Evolutionary conservation across 805 yeast species (phyloP).

Genomic region (Lachancea sp.): DNA sequence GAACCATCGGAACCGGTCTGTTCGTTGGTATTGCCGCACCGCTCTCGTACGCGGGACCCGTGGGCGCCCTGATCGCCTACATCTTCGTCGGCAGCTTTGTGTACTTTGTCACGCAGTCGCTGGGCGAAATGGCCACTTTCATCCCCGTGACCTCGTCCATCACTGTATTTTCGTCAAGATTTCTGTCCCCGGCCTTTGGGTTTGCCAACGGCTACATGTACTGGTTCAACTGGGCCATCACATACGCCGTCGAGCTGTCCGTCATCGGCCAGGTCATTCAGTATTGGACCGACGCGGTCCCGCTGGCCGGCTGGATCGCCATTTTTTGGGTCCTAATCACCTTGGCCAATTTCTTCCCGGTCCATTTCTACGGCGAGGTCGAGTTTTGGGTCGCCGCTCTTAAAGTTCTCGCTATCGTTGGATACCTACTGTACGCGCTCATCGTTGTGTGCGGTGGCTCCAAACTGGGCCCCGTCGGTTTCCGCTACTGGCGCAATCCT

Average conservation of each 20-base stretch:
- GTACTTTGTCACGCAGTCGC: constrained; percentile 54
- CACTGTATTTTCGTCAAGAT: constrained; percentile 56
- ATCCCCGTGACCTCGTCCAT: constrained; percentile 60
- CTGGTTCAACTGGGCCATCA: constrained; percentile 70
- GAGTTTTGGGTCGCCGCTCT: constrained; percentile 52
- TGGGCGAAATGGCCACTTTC: constrained; percentile 72
- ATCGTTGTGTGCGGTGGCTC: constrained; percentile 55
- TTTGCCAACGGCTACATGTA: constrained; percentile 65
- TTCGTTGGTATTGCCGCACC: constrained; percentile 58
- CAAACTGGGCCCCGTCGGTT: constrained; percentile 50
- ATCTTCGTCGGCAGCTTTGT: constrained; percentile 57
- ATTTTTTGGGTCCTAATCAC: constrained; percentile 45
- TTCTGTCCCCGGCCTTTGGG: constrained; percentile 58
- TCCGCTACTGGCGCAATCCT: constrained; percentile 60
- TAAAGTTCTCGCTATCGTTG: constrained; percentile 49
- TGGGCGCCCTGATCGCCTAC: constrained; percentile 52
- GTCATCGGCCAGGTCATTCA: constrained; percentile 50
- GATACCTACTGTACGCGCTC: constrained; percentile 48
- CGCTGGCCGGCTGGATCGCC: constrained; percentile 56
- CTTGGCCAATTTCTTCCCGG: constrained; percentile 45
- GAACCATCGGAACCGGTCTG: constrained; percentile 68
- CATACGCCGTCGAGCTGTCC: constrained; percentile 55
- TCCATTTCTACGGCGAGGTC: constrained; percentile 48
- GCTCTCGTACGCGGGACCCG: constrained; percentile 56
- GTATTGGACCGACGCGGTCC: constrained; percentile 50